These are phyloP conservation scores for Aspergillus cejpii DNA, from an alignment of 2,329 filamentous ascomycete species.

Conservation along the genomic window DNA sequence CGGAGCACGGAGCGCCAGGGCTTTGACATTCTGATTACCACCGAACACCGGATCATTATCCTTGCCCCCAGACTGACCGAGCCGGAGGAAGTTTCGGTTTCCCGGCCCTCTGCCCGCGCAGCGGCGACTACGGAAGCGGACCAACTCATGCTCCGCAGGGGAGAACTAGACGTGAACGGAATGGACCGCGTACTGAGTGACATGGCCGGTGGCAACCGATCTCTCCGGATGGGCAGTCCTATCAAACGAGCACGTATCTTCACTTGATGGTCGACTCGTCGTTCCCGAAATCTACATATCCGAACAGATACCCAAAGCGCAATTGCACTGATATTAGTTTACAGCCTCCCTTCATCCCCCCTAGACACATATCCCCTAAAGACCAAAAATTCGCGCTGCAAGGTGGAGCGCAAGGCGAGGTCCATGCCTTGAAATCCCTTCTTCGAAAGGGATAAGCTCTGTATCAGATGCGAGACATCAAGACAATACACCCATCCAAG, in stretches of 20 bases:
- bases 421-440: conserved; percentile 45
- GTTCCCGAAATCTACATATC: conserved; percentile 3
- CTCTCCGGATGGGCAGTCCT: conserved; percentile 32
- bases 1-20: conserved; percentile 17
- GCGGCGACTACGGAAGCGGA: conserved; percentile 28
- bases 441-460: conserved; percentile 41
- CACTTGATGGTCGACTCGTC: conserved; percentile 17
- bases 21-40: conserved; percentile 38
- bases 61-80: conserved; percentile 29
- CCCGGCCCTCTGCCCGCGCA: conserved; percentile 12
- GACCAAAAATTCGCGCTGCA: conserved; percentile 42
- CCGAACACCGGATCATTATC: conserved; percentile 38
- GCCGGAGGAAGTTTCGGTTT: conserved; percentile 15
- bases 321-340: conserved; percentile 6
- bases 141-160: conserved; percentile 37
- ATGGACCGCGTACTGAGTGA: conserved; percentile 43
- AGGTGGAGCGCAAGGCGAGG: conserved; percentile 50
- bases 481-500: conserved; percentile 17
- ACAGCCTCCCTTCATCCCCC: too few relatives aligned
- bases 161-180: conserved; percentile 43
- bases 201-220: conserved; percentile 33
- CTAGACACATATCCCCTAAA: too few relatives aligned
- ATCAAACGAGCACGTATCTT: conserved; percentile 35
- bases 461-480: conserved; percentile 49
- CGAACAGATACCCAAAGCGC: conserved; percentile 26